A percentile compares a stretch with the other conserved stretches of the same genome.
These are phyloP conservation scores for Discostella stelligeroides DNA, from an alignment of 108 stramenopile species.

Conservation along the genomic window DNA sequence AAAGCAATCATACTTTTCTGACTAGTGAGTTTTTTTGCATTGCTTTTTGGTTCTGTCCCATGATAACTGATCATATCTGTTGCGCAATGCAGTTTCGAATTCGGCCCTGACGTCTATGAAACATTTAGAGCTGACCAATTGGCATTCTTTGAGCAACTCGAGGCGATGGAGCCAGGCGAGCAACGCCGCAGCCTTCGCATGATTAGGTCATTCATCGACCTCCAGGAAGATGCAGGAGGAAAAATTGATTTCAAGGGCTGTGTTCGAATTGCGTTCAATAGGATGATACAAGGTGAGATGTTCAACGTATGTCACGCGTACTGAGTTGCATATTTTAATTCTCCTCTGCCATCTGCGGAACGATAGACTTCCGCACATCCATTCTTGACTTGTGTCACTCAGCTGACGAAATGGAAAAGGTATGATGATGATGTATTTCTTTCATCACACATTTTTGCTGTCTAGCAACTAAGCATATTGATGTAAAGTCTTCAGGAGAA, in stretches of 20 bases:
- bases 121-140: conserved; percentile 47
- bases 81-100: conserved; percentile 49
- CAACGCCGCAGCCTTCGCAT: conserved; percentile 52
- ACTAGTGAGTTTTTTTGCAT: conserved; percentile 34
- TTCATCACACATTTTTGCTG: background rate
- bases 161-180: conserved; percentile 50
- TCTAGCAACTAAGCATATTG: no score
- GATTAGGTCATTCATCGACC: conserved; percentile 52
- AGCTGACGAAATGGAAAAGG: conserved; percentile 55
- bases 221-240: conserved; percentile 52
- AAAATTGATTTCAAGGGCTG: conserved; percentile 53
- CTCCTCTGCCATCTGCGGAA: background rate
- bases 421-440: background rate
- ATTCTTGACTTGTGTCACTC: conserved; percentile 50
- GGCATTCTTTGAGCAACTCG: conserved; percentile 54
- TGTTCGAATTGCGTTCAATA: conserved; percentile 52
- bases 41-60: background rate
- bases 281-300: conserved; percentile 46
- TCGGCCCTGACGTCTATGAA: conserved; percentile 57
- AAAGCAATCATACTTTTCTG: conserved; percentile 58
- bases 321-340: no score
- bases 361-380: conserved; percentile 49
- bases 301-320: no score
- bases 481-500: conserved; percentile 31
- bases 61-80: background rate